Base-by-base conservation (phyloP, 2,329 filamentous ascomycete genomes). In the Thelonectria discophora region DNA sequence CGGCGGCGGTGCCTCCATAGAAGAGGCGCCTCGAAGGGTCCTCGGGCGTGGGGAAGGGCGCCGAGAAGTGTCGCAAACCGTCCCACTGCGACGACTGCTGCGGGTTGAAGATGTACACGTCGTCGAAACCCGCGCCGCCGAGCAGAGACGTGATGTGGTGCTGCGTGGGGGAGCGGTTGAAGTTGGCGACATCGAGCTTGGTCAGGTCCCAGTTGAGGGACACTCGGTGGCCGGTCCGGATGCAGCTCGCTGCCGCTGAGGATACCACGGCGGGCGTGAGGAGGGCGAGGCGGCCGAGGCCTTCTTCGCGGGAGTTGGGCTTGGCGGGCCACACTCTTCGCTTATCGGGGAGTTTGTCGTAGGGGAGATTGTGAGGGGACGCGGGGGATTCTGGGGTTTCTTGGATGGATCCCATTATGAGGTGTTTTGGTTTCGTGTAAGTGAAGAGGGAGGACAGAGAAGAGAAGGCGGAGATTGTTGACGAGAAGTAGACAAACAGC, bases 191-290 rank as follows among this genome's bases (percentile, higher is more conserved):
- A 59, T 87, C 83, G 3, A 86, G 74, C 66, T 87, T 86, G 18
- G 79, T 81, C 62, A 87, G 70, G 21, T 84, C 81, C 85, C 85
- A 87, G 24, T 80, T 80, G 40, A 88, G 76, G 10, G 81, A 81
- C 21, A 86, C 79, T 32, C 83, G 78, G 18, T 76, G 76, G 12
- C 85, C 85, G 0, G 80, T 82, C 40, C 76, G 77, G 66, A 87
- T 86, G 65, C 84, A 81, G 5, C 76, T 75, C 5, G 77, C 74
- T 2, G 85, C 84, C 0, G 82, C 68, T 5, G 50, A 78, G 20
- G 76, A 75, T 6, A 80, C 78, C 3, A 87, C 82, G 1, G 84
- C 77, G 1, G 84, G 81, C 0, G 84, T 87, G 24, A 88, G 77
- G 3, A 83, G 77, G 1, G 76, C 78, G 6, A 81, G 75, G 60